These are phyloP conservation scores for Trichoderma pleuroti DNA, from an alignment of 2,329 filamentous ascomycete species.

Conservation along the genomic window DNA sequence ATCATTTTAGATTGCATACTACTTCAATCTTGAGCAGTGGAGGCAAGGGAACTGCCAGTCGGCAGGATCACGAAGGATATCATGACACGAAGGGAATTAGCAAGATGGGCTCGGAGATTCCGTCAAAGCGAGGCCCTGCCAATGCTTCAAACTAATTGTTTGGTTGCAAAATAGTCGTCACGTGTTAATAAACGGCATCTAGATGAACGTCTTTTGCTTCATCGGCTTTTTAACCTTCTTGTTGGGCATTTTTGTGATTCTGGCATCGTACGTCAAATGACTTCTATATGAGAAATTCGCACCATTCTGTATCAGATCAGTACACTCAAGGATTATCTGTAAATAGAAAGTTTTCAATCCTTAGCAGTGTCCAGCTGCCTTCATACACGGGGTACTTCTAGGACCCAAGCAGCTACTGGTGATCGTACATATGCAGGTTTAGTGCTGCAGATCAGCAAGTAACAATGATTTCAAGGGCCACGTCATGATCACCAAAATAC, in stretches of 20 bases:
- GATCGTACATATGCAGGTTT: not conserved
- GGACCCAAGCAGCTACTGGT: not conserved
- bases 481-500: not conserved
- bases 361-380: not conserved
- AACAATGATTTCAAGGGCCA: not conserved
- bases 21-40: not conserved
- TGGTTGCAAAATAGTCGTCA: not conserved
- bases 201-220: not conserved
- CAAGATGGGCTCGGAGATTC: not conserved
- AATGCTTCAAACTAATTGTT: not conserved
- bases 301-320: not conserved
- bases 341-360: not conserved
- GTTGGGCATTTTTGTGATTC: not conserved
- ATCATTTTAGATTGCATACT: not conserved
- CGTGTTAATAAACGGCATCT: not conserved
- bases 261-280: not conserved
- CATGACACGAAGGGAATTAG: conserved; percentile 1
- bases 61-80: not conserved
- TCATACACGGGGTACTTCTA: not conserved
- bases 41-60: not conserved
- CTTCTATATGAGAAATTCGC: not conserved
- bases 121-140: not conserved
- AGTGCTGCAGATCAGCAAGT: not conserved
- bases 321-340: not conserved
- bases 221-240: not conserved